Evolutionary conservation across 768 basidiomycete species (phyloP), one percentile per base, ranked within the genome.

Genomic region (Amanita thiersii): DNA sequence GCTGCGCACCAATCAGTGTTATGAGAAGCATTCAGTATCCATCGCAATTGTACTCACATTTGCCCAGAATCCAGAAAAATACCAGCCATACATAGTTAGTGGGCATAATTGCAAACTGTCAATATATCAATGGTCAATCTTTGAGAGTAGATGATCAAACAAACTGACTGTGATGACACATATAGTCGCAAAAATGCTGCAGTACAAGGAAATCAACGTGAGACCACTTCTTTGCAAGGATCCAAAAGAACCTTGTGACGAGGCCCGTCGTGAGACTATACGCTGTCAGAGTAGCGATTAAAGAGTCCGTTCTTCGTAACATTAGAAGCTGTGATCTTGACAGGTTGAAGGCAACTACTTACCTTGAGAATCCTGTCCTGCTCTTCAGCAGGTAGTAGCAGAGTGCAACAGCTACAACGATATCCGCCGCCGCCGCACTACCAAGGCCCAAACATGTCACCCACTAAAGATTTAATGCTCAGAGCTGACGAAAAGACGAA

Each of bases 61-160:
- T 75, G 20, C 69, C 69, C 34, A 69, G 54, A 17, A 70, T 47
- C 71, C 70, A 75, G 54, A 74, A 73, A 46, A 72, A 69, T 7
- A 65, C 68, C 36, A 71, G 49, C 66, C 67, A 73, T 3, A 71
- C 50, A 49, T 68, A 70, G 47, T 66, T 67, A 23, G 62, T 61
- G 7, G 71, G 72, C 65, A 68, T 67, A 11, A 57, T 61, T 19
- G 63, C 66, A 44, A 68, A 72, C 69, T 70, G 33, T 18, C 35
- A 40, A 14, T 30, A 9, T 9, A 9, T 30, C 29, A 14, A 30
- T 14, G 29, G 29, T 30, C 9, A 30, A 14, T 9, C 29, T 30
- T 30, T 30, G 17, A 12, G 35, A 39, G 6, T 25, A 35, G 21
- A 18, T 32, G 30, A 30, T 37, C 29, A 39, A 29, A 24, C 33